These are phyloP conservation scores for Jimgerdemannia flammicorona DNA, from an alignment of 192 early-diverging fungal species.

Conservation along the genomic window DNA sequence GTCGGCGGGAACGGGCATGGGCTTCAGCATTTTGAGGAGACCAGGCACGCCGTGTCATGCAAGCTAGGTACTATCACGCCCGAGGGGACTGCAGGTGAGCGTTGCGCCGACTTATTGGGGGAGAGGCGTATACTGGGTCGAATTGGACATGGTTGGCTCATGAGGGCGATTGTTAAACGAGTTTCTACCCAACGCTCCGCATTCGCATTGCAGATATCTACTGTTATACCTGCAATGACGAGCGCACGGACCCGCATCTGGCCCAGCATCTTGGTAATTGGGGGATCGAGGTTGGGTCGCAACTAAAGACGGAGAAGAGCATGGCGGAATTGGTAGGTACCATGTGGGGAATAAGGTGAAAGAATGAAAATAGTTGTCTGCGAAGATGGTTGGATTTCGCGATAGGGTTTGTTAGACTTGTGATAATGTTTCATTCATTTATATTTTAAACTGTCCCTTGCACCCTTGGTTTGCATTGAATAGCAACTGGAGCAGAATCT, in stretches of 20 bases:
- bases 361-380: background rate
- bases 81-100: conserved; percentile 86
- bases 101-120: conserved; percentile 18
- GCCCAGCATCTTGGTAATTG: conserved; percentile 75
- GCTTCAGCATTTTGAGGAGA: conserved; percentile 75
- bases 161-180: background rate
- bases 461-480: background rate
- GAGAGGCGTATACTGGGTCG: no score
- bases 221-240: conserved; percentile 86
- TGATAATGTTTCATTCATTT: background rate
- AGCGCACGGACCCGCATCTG: conserved; percentile 73
- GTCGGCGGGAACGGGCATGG: conserved; percentile 91
- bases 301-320: conserved; percentile 90
- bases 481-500: conserved; percentile 95
- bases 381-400: background rate
- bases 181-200: conserved; percentile 3
- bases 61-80: conserved; percentile 98
- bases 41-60: conserved; percentile 77
- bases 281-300: conserved; percentile 81
- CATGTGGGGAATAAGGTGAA: background rate
- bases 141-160: no score
- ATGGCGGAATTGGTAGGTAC: conserved; percentile 80
- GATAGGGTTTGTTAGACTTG: background rate
- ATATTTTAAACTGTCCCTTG: background rate
- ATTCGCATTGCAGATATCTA: conserved; percentile 56